Evolutionary conservation across 768 basidiomycete species (phyloP), one percentile per base, ranked within the genome.

Genomic region (Termitomyces sp.): DNA sequence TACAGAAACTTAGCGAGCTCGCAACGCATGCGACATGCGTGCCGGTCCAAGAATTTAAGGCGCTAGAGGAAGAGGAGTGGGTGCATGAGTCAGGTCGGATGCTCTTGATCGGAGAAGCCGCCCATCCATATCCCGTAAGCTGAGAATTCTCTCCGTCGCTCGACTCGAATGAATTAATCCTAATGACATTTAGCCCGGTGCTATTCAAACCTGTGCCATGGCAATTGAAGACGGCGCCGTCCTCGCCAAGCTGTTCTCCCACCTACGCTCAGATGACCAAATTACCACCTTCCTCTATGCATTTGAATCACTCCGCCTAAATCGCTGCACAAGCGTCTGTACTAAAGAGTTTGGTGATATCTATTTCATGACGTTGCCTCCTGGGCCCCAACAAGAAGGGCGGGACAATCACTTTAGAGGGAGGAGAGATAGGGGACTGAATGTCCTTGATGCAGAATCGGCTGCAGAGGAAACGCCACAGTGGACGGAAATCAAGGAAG

Each of bases 171-270:
- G 2, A 35, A 24, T n/a, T 24, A 24, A 30, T 52, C 2, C 13
- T 35, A 16, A 22, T 9, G 5, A 16, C 32, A 48, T 36, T 48
- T 11, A 85, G 83, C 76, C 78, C 11, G 79, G 80, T 13, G 76
- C 78, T 0, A 72, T 77, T 24, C 83, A 86, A 63, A 71, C 72
- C 7, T 71, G 67, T 2, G 77, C 76, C 5, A 78, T 85, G 66
- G 74, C 77, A 1, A 65, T 87, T n/a, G 86, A 87, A 68, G 86
- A 86, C 60, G 82, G 80, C 1, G 83, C 81, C 11, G 78, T 83
- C 24, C 72, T 87, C 22, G 85, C 79, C 7, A 79, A 78, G 57
- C 74, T 87, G 7, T 86, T 87, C 71, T 79, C 81, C 4, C 82
- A 81, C 60, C 70, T 86, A 8, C 70, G 68, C 28, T 65, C 66